Conservation (phyloP, 352 stramenopile genomes). For the Elongisporangium undulatum region DNA sequence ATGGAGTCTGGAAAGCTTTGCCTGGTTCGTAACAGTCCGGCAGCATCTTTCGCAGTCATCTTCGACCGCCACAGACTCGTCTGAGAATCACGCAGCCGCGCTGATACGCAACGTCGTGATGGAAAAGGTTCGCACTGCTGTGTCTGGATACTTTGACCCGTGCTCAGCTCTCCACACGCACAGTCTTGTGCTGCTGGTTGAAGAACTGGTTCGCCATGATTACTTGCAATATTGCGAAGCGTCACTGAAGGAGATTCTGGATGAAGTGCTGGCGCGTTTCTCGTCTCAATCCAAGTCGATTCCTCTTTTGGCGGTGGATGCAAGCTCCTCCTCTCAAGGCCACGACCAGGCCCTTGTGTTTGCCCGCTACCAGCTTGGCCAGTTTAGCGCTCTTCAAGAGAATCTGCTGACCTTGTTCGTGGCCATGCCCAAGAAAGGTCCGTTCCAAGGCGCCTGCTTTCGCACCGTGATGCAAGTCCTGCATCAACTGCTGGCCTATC, state of each 20-base stretch:
- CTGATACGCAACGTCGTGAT: constrained; percentile 51
- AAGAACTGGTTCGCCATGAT: constrained; percentile 33
- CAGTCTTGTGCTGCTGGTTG: constrained; percentile 43
- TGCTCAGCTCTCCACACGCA: constrained; percentile 52
- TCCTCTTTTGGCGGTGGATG: constrained; percentile 33
- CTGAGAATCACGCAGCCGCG: background rate
- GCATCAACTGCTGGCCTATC: constrained; percentile 56
- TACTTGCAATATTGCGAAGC: constrained; percentile 21
- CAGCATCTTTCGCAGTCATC: constrained; percentile 17
- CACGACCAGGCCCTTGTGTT: constrained; percentile 15
- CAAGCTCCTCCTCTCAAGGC: constrained; percentile 7
- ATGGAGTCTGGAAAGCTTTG: constrained; percentile 36
- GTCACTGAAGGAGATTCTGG: constrained; percentile 22
- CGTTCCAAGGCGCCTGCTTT: constrained; percentile 33
- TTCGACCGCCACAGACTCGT: background rate
- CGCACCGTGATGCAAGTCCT: constrained; percentile 55
- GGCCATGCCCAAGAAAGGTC: constrained; percentile 23
- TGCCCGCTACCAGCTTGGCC: constrained; percentile 31
- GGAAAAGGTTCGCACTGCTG: constrained; percentile 23
- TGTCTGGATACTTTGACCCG: constrained; percentile 47
- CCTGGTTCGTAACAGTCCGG: constrained; percentile 46
- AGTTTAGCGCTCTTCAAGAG: constrained; percentile 54
- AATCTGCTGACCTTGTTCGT: constrained; percentile 68
- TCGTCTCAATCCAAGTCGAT: constrained; percentile 31
- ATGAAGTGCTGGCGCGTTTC: constrained; percentile 21